Base-by-base conservation (phyloP, 2,329 filamentous ascomycete genomes). In the Alternaria consortialis region DNA sequence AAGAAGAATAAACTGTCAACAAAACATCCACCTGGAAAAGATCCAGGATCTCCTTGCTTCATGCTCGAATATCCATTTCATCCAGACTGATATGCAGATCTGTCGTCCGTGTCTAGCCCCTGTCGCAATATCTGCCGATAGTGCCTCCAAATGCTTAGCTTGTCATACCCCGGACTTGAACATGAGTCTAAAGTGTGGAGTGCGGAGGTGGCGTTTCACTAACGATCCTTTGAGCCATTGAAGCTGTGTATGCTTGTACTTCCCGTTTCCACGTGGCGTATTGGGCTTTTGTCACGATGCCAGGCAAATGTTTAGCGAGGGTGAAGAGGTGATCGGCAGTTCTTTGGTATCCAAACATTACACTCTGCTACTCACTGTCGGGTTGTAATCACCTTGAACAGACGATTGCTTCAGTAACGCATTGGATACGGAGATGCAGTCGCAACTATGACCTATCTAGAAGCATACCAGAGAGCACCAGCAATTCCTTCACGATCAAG, bases 101-200 rank as follows among this genome's bases (percentile, higher is more conserved):
- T 20, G 25, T 51, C 46, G 20, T 32, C 29, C 43, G 32, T 42
- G 50, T 20, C 39, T 13, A 20, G 29, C 54, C 60, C 60, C 40
- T 42, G 32, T 48, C 43, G 23, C 61, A 66, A 62, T 67, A 69
- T 69, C 55, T 70, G 66, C 69, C 66, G 67, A 63, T 64, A 62
- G 60, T 63, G 58, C 58, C 50, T 25, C 55, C 55, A 60, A 67
- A 56, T 55, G 46, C 57, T 65, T 63, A 62, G 56, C 51, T 44
- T 54, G 53, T 15, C 32, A 50, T 71, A 60, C 65, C 68, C 68
- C 66, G 36, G 64, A 66, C 39, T 58, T 56, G 25, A 32, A 55
- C 29, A 7, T 25, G 42, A 60, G 46, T 34, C 64, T 65, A 65
- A 65, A 60, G 52, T 69, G 67, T 67, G 69, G 66, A 63, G 66